These are phyloP conservation scores for Hypoxylon sp. DNA, from an alignment of 2,329 filamentous ascomycete genomes.

Conservation along the genomic window DNA sequence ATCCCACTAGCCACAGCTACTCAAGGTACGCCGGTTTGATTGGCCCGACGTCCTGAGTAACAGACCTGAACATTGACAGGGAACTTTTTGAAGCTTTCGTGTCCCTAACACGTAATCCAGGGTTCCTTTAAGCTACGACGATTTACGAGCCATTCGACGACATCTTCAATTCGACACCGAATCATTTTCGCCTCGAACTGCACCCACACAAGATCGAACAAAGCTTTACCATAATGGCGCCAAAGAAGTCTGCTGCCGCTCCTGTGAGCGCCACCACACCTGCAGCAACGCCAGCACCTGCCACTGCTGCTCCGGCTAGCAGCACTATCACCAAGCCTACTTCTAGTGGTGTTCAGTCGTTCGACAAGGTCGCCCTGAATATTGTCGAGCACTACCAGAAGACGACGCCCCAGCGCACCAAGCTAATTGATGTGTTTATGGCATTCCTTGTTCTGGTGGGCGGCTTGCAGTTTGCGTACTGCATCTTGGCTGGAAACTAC, in stretches of 20 bases:
- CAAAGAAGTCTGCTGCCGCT: constrained; percentile 60
- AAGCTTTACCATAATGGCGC: constrained; percentile 55
- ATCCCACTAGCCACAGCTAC: constrained; percentile 29
- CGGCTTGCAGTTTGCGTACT: constrained; percentile 93
- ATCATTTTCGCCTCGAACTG: constrained; percentile 14
- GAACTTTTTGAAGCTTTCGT: constrained; percentile 52
- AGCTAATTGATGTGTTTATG: constrained; percentile 93
- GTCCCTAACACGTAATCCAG: constrained; percentile 48
- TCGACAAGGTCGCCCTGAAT: constrained; percentile 72
- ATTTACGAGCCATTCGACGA: constrained; percentile 24
- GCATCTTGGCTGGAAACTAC: constrained; percentile 91
- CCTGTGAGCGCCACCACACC: constrained; percentile 36
- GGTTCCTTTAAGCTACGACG: constrained; percentile 27
- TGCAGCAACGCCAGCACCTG: constrained; percentile 37
- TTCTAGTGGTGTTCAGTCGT: constrained; percentile 48
- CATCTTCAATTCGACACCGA: constrained; percentile 19
- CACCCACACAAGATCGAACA: constrained; percentile 5
- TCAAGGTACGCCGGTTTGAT: constrained; percentile 37
- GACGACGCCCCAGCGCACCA: constrained; percentile 87
- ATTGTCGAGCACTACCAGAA: constrained; percentile 83
- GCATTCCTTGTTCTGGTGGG: constrained; percentile 86
- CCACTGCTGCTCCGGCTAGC: constrained; percentile 35
- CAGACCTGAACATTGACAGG: constrained; percentile 19
- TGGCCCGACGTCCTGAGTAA: constrained; percentile 25
- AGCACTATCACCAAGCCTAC: constrained; percentile 45